Evolutionary conservation across 2,329 filamentous ascomycete species (phyloP).

Genomic region (Emydomyces testavorans): DNA sequence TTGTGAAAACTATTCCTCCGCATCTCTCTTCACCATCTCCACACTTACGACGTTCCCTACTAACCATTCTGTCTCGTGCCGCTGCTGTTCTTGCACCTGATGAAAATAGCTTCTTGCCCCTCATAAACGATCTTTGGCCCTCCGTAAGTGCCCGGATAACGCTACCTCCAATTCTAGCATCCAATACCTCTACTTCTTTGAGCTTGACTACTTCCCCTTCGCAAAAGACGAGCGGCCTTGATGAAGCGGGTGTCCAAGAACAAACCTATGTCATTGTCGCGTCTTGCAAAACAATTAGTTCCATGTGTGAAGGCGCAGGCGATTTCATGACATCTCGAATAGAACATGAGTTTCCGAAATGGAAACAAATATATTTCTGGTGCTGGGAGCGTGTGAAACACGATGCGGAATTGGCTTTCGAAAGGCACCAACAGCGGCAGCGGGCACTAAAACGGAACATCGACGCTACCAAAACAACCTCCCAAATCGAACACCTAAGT

Average conservation of each 20-base stretch:
- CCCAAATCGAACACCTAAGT: slow-evolving; percentile 2
- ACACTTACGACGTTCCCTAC: slow-evolving; percentile 62
- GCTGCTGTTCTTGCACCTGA: slow-evolving; percentile 60
- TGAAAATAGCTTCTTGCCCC: slow-evolving; percentile 72
- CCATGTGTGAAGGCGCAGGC: slow-evolving; percentile 60
- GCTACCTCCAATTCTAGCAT: slow-evolving; percentile 41
- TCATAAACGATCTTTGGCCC: slow-evolving; percentile 86
- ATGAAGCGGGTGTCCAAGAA: slow-evolving; percentile 26
- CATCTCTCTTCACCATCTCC: slow-evolving; percentile 80
- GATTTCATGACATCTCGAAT: slow-evolving; percentile 71
- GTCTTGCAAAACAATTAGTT: slow-evolving; percentile 56
- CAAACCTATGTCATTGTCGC: slow-evolving; percentile 49
- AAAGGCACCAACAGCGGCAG: slow-evolving; percentile 23
- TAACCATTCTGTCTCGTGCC: slow-evolving; percentile 63
- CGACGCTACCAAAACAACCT: neutral
- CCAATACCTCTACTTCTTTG: slow-evolving; percentile 37
- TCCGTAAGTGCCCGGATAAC: slow-evolving; percentile 44
- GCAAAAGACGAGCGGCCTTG: slow-evolving; percentile 47
- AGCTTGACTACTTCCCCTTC: slow-evolving; percentile 16
- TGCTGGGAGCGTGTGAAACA: slow-evolving; percentile 30
- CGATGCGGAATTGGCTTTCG: slow-evolving; percentile 28
- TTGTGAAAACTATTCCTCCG: slow-evolving; percentile 74
- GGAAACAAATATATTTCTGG: slow-evolving; percentile 32
- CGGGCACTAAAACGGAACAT: neutral
- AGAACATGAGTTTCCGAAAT: slow-evolving; percentile 51